phyloP scores from a whole-genome alignment of 495 filamentous ascomycete genomes.

The Lasiosphaeria hispida region DNA sequence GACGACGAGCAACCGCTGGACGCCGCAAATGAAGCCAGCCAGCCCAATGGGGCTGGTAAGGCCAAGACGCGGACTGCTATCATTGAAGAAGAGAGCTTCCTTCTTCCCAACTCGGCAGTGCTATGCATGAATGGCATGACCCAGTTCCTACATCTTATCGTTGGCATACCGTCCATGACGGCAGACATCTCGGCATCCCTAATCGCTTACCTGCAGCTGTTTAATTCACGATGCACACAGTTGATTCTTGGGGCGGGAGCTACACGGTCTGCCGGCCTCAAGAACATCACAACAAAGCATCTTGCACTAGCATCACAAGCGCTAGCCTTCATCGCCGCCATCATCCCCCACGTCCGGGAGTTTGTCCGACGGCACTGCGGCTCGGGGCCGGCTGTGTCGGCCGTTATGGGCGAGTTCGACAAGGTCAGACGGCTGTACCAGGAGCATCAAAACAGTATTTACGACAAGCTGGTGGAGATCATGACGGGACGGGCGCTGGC shows the following conservation, averaged over 20 bases:
- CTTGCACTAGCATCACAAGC: conserved; percentile 90
- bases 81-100: conserved; percentile 81
- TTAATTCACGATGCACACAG: conserved; percentile 91
- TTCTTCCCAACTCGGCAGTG: conserved; percentile 79
- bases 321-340: conserved; percentile 77
- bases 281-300: conserved; percentile 95
- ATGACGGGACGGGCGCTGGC: conserved; percentile 76
- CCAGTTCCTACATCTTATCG: conserved; percentile 75
- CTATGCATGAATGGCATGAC: conserved; percentile 77
- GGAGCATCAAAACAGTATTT: conserved; percentile 90
- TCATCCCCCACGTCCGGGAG: conserved; percentile 89
- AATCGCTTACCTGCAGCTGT: conserved; percentile 70
- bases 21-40: conserved; percentile 17
- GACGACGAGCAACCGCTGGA: conserved; percentile 21
- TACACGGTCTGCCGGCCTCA: conserved; percentile 83
- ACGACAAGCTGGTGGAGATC: conserved; percentile 94
- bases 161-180: conserved; percentile 83
- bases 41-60: conserved; percentile 57
- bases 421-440: conserved; percentile 85
- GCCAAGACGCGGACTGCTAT: conserved; percentile 69
- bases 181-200: conserved; percentile 71
- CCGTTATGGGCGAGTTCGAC: conserved; percentile 83
- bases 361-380: conserved; percentile 78
- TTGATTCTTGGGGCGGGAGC: conserved; percentile 94
- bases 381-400: conserved; percentile 43